Conservation (phyloP, 306 rosid species). For the Citrullus colocynthis region DNA sequence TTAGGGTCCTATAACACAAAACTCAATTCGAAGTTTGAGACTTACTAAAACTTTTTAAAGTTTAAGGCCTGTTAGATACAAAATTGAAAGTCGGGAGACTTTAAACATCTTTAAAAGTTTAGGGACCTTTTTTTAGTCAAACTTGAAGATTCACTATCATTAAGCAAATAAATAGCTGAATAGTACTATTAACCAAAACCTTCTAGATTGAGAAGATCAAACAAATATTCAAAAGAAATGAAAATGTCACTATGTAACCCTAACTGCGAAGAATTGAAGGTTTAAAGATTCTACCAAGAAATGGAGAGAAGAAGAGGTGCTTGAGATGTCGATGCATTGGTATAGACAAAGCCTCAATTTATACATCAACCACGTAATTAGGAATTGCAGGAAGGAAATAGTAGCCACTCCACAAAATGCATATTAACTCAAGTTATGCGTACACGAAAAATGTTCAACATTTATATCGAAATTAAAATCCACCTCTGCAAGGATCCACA, state of each 20-base stretch:
- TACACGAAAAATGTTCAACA: not conserved
- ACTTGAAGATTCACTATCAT: too few relatives aligned
- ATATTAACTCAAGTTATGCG: not conserved
- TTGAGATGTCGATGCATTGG: not conserved
- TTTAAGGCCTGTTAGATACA: too few relatives aligned
- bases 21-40: too few relatives aligned
- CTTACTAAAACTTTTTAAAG: too few relatives aligned
- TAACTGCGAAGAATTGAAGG: not conserved
- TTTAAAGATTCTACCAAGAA: not conserved
- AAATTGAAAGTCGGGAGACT: too few relatives aligned
- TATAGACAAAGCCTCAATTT: not conserved
- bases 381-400: not conserved
- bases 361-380: not conserved
- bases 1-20: too few relatives aligned
- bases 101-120: too few relatives aligned
- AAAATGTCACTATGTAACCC: not conserved
- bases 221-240: not conserved
- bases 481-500: not conserved
- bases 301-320: not conserved
- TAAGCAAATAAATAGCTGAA: not conserved
- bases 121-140: too few relatives aligned
- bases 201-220: not conserved
- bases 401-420: not conserved
- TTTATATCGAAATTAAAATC: not conserved
- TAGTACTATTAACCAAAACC: not conserved